Evolutionary conservation across 257 asterid genomes (phyloP).

Genomic region (Scutellaria galericulata): DNA sequence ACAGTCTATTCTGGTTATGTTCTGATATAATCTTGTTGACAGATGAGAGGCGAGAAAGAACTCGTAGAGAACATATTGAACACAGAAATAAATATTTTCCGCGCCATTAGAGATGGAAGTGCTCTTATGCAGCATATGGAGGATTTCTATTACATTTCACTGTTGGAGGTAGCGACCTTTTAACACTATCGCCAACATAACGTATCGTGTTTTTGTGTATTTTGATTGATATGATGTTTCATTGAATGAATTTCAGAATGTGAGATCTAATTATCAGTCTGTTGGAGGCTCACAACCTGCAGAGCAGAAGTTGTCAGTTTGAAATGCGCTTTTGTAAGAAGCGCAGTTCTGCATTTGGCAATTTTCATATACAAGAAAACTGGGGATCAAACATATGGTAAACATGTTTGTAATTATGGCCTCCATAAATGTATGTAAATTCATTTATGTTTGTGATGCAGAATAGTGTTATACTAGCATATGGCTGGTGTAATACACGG

Average conservation of each 20-base stretch:
- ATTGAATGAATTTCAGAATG: conserved; percentile 52
- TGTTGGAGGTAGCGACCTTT: conserved; percentile 70
- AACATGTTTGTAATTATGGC: background rate
- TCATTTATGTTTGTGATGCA: too few species aligned
- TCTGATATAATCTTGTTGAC: conserved; percentile 4
- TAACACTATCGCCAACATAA: background rate
- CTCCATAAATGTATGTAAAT: background rate
- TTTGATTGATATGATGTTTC: conserved; percentile 5
- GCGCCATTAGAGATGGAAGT: conserved; percentile 93
- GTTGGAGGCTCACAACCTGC: conserved; percentile 49
- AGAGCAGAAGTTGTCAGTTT: conserved; percentile 47
- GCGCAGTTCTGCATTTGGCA: too few species aligned
- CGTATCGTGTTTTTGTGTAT: background rate
- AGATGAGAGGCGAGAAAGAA: conserved; percentile 98
- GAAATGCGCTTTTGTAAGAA: background rate
- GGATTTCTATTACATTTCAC: conserved; percentile 85
- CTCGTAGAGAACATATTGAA: conserved; percentile 88
- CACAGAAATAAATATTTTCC: conserved; percentile 93
- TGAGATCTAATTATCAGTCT: conserved; percentile 69
- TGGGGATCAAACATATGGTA: background rate
- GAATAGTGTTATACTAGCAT: too few species aligned
- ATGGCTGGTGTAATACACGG: too few species aligned
- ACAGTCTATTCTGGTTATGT: conserved; percentile 10
- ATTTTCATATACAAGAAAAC: background rate
- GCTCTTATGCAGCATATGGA: conserved; percentile 99